A percentile compares a stretch with the other conserved stretches of the same genome.
These are phyloP conservation scores for Suillus brevipes DNA, from an alignment of 768 basidiomycete genomes.

Conservation along the genomic window DNA sequence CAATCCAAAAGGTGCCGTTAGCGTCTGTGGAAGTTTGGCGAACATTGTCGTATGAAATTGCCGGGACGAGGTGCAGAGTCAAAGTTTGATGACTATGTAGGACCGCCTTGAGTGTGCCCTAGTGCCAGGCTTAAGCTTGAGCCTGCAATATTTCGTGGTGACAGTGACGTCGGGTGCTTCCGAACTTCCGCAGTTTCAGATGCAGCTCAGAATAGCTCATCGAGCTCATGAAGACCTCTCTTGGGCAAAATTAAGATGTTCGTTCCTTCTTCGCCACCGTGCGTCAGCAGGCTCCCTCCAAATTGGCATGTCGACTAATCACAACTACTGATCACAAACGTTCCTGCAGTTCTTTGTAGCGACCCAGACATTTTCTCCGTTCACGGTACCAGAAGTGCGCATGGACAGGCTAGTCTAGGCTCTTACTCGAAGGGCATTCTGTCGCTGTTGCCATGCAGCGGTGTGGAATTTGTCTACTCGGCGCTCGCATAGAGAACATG, in stretches of 20 bases:
- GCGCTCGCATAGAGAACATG: conserved; percentile 32
- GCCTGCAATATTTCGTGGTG: neutral
- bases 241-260: neutral
- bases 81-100: neutral
- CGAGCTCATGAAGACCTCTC: neutral
- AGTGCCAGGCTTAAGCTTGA: neutral
- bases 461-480: neutral
- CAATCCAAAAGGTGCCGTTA: conserved; percentile 75
- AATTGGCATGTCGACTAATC: neutral
- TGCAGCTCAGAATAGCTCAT: neutral
- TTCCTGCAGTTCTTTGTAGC: neutral
- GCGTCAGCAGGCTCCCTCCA: too few relatives aligned
- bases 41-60: conserved; percentile 46
- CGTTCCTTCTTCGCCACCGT: neutral
- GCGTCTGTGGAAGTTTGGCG: conserved; percentile 66
- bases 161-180: neutral
- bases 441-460: neutral
- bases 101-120: neutral
- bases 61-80: neutral
- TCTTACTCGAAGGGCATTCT: neutral
- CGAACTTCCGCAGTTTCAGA: neutral
- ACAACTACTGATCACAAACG: neutral
- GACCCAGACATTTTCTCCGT: neutral
- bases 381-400: neutral
- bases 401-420: neutral